Evolutionary conservation across 441 rosid species (phyloP), one percentile per base, ranked within the genome.

Genomic region (Gossypium gossypioides): DNA sequence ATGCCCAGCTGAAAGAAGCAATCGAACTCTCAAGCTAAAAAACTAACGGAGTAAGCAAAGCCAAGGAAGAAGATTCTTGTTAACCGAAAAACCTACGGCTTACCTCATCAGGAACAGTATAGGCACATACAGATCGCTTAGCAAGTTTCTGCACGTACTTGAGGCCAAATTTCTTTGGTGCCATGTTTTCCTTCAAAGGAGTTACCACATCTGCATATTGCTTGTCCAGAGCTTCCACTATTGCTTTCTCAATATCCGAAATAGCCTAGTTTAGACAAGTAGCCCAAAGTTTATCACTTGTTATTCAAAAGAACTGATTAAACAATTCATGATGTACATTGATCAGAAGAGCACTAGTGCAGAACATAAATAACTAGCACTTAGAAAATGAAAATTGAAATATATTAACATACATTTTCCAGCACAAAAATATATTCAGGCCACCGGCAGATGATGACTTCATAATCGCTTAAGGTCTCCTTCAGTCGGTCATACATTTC

Each of bases 371-470:
- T 42, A 10, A 10, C 12, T 29, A 16, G 60, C 25, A 68, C 40
- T 59, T 16, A 51, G 48, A 50, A 76, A 75, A 42, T 32, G 7
- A 57, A 57, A 66, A 72, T 46, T n/a, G 22, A 48, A 21, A 12
- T 42, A 63, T 8, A 27, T 27, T 40, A 29, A 83, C 97, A 40
- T 89, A 94, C 99, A 82, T 88, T 87, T 81, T 95, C 99, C 44
- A 95, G 86, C 78, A 86, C 97, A 71, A 92, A 89, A 73, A 88
- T 84, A 77, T 95, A 95, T 65, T 92, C 97, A 50, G 99, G 99
- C 99, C 99, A 95, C 73, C 97, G 84, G 84, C 94, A 87, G 66
- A 91, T 95, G 79, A 92, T 91, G 74, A 95, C 89, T 84, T 91
- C 97, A 62, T 95, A 95, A 77, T 84, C 88, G n/a, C 74, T 85